phyloP scores from a whole-genome alignment of 176 grass and related monocot genomes.

The Eragrostis curvula region DNA sequence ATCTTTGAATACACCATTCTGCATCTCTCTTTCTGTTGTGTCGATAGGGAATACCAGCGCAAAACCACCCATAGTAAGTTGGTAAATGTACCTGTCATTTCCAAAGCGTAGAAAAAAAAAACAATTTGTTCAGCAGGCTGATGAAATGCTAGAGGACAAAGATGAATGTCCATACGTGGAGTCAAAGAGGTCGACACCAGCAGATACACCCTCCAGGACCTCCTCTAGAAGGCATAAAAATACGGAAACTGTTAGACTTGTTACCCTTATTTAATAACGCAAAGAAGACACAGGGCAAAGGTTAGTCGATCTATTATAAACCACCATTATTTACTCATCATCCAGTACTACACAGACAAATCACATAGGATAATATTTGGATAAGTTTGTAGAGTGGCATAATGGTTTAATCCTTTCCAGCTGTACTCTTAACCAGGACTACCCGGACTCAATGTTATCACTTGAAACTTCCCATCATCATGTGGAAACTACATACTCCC shows the following conservation, averaged over 20 bases:
- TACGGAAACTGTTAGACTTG: slow-evolving; percentile 36
- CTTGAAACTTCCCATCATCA: not conserved
- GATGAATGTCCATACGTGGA: slow-evolving; percentile 63
- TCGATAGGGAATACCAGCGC: slow-evolving; percentile 83
- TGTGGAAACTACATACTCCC: not conserved
- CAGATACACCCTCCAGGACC: slow-evolving; percentile 88
- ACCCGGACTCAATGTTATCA: not conserved
- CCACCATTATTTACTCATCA: not conserved
- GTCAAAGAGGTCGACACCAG: slow-evolving; percentile 92
- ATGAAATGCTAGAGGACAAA: slow-evolving; percentile 26
- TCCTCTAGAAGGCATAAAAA: slow-evolving; percentile 67
- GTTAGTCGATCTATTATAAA: not conserved
- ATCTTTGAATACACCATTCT: slow-evolving; percentile 39
- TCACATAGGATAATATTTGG: not conserved
- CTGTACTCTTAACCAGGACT: too few relatives aligned
- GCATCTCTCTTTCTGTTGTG: slow-evolving; percentile 52
- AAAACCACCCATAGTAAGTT: slow-evolving; percentile 92
- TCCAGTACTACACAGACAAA: not conserved
- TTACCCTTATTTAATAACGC: slow-evolving; percentile 5
- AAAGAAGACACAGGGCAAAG: slow-evolving; percentile 8
- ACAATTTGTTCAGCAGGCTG: not conserved
- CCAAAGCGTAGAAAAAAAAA: slow-evolving; percentile 11
- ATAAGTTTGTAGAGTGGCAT: slow-evolving; percentile 1
- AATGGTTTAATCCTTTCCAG: too few relatives aligned
- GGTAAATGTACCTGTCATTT: slow-evolving; percentile 82